Base-by-base conservation (phyloP, 2,329 filamentous ascomycete genomes). In the Thelonectria rubi region DNA sequence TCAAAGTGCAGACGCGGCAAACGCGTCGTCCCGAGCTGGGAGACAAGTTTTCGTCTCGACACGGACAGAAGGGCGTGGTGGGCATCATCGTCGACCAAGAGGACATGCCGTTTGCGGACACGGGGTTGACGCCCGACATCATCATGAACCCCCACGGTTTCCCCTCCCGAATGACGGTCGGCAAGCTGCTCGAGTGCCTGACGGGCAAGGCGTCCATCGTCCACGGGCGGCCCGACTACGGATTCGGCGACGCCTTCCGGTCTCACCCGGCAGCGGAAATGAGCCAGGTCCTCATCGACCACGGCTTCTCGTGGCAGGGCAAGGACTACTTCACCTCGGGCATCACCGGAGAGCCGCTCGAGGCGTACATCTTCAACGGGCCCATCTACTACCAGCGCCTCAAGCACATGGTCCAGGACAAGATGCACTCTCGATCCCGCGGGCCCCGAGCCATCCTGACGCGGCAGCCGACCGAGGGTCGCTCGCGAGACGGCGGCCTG, bases 81-180 rank as follows among this genome's bases (percentile, higher is more conserved):
- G 95, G 95, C 58, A 94, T 98, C 70, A 97, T 99, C 60, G 93
- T 94, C 17, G 92, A 97, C 65, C 94, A 98, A 79, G 93, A 95
- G 74, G 95, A 99, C 75, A 91, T 99, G 88, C 95, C 95, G 0
- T 99, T 99, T 80, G 91, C 91, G 37, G 95, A 99, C 78, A 82
- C 85, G 54, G 96, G 95, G 2, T 87, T 99, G 68, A 90, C 89
- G n/a, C 95, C 95, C 0, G 95, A 99, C 78, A 97, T 99, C 69
- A 99, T 99, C 86, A 99, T 99, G 95, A 99, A 99, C 82, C 95
- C 96, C 0, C 95, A 99, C 80, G 95, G 95, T 88, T 99, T 99
- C 84, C 95, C 95, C 1, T 98, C 94, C 32, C 95, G 95, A 77
- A 99, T 99, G 95, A 99, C 95, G 55, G 95, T 99, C 65, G 95